Evolutionary conservation across 116 monocot genomes (phyloP), one percentile per base, ranked within the genome.

Genomic region (Zostera marina): DNA sequence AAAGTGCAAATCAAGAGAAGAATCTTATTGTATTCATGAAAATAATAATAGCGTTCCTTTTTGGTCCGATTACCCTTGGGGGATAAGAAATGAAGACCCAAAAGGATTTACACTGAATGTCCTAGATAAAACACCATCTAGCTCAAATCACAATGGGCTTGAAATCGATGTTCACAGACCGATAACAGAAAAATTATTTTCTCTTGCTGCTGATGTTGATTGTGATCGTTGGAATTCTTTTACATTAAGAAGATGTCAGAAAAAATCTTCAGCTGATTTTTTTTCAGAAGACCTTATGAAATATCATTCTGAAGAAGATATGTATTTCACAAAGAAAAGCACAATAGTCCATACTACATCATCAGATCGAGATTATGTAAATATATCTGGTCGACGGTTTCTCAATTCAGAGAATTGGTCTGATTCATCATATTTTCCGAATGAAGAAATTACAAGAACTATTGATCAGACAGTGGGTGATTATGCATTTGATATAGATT

Each of bases 341-440:
- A 62, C 44, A 15, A 32, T 32, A 32, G 41, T 68, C 39, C 25
- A 42, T 22, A 19, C 47, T 59, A 42, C 38, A 0, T 19, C 12
- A 43, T 39, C 23, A 54, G 32, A 16, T 59, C 32, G 56, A 47
- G 19, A 63, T 61, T 56, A 41, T 38, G 41, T 40, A 22, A 39
- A 40, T 63, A 49, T 42, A 4, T 66, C 44, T 25, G 58, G 57
- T 15, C 67, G 49, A 58, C 48, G 9, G 23, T 69, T 43, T 41
- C 47, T 53, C 26, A 32, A 73, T 45, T 42, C 23, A 44, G 71
- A 66, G 44, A 59, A 22, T 23, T 44, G 44, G 63, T 38, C 60
- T 70, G 23, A 56, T 63, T 72, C 69, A 11, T 53, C 43, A 62
- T 25, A 49, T 53, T 49, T 40, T 60, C 21, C 25, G 16, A 32